phyloP scores from a whole-genome alignment of 2,329 filamentous ascomycete genomes.

The Penicillium sp. region DNA sequence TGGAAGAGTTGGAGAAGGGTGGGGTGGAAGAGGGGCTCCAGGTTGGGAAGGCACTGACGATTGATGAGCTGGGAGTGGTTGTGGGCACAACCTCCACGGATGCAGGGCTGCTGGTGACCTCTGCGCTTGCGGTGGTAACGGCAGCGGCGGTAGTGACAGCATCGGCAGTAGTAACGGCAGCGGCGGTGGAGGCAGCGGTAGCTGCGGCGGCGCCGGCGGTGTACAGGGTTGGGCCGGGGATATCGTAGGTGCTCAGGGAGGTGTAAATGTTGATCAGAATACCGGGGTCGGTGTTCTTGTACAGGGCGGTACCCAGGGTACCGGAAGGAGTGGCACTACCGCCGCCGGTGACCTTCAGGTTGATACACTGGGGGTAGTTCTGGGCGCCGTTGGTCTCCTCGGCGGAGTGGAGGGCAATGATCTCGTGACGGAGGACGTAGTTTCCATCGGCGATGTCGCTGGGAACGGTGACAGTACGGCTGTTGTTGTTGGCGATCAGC shows the following conservation, averaged over 20 bases:
- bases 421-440: conserved; percentile 58
- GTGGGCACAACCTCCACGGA: background rate
- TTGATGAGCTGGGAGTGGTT: conserved; percentile 5
- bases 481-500: conserved; percentile 55
- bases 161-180: conserved; percentile 7
- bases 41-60: conserved; percentile 18
- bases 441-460: conserved; percentile 49
- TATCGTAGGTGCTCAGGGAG: conserved; percentile 47
- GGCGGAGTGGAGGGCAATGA: conserved; percentile 55
- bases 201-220: conserved; percentile 15
- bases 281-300: conserved; percentile 58
- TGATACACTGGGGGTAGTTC: conserved; percentile 60
- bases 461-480: conserved; percentile 51
- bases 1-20: conserved; percentile 12
- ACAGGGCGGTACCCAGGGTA: conserved; percentile 54
- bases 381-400: conserved; percentile 48
- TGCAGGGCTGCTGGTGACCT: background rate
- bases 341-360: conserved; percentile 60
- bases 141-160: conserved; percentile 8
- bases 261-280: conserved; percentile 62
- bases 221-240: conserved; percentile 51
- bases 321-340: conserved; percentile 50
- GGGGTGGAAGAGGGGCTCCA: conserved; percentile 15
- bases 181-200: conserved; percentile 9
- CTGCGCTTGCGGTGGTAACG: background rate